Evolutionary conservation across 768 basidiomycete genomes (phyloP).

Genomic region (Peribolospora kevripleyi): DNA sequence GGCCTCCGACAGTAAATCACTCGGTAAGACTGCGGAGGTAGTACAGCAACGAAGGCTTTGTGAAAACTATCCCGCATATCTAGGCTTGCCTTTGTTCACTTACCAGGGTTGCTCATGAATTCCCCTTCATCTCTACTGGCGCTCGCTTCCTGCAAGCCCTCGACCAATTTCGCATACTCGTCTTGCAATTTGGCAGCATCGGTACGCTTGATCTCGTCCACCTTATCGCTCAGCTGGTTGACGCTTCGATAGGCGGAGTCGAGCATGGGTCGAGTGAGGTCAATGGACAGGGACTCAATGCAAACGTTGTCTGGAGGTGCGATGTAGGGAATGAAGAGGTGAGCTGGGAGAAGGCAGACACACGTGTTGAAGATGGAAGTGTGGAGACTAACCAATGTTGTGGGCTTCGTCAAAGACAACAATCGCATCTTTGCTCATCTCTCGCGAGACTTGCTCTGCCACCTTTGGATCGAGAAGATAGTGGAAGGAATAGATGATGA

Average conservation of each 20-base stretch:
- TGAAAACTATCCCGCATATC: background rate
- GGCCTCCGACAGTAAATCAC: slow-evolving; percentile 82
- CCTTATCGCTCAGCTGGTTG: slow-evolving; percentile 59
- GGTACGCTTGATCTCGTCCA: slow-evolving; percentile 90
- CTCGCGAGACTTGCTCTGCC: slow-evolving; percentile 94
- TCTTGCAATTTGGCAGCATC: slow-evolving; percentile 87
- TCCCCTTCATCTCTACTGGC: slow-evolving; percentile 37
- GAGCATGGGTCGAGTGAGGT: slow-evolving; percentile 88
- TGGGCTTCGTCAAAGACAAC: slow-evolving; percentile 99
- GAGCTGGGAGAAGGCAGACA: background rate
- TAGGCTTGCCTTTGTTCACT: slow-evolving; percentile 5
- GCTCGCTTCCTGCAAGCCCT: slow-evolving; percentile 66
- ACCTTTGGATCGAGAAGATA: slow-evolving; percentile 97
- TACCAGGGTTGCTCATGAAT: slow-evolving; percentile 74
- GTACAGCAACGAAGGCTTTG: background rate
- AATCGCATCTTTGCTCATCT: slow-evolving; percentile 89
- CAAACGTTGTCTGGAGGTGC: slow-evolving; percentile 64
- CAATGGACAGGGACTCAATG: slow-evolving; percentile 92
- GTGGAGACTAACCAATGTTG: slow-evolving; percentile 52
- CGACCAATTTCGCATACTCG: slow-evolving; percentile 84
- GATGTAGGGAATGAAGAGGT: background rate
- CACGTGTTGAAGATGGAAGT: background rate
- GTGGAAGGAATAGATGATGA: slow-evolving; percentile 97
- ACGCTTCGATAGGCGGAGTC: slow-evolving; percentile 82
- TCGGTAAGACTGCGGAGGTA: slow-evolving; percentile 46